Percentiles rank a stretch among this genome's conserved stretches.
These are phyloP conservation scores for Colletotrichum sp. DNA, from an alignment of 2,329 filamentous ascomycete species.

Conservation along the genomic window DNA sequence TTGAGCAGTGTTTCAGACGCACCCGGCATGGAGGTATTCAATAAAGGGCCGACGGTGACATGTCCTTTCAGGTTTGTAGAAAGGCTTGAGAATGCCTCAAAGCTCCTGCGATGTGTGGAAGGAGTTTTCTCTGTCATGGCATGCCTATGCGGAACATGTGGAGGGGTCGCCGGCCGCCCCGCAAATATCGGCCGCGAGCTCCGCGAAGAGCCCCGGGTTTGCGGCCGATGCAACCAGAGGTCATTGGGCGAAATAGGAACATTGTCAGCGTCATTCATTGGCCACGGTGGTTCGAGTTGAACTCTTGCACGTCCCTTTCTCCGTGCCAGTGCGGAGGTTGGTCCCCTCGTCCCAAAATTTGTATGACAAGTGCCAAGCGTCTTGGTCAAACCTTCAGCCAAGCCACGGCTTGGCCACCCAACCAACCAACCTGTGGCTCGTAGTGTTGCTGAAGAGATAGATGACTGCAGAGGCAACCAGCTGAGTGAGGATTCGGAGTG, in stretches of 20 bases:
- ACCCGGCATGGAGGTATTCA: too few species aligned
- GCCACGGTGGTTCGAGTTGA: rapidly evolving
- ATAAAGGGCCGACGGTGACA: too few species aligned
- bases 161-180: neutral
- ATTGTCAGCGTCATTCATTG: neutral
- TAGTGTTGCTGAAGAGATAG: neutral
- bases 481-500: neutral
- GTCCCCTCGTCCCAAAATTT: neutral
- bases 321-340: neutral
- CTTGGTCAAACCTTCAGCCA: neutral
- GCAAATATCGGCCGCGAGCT: neutral
- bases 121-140: too few species aligned
- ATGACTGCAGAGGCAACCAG: neutral
- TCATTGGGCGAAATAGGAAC: neutral
- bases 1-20: too few species aligned
- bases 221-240: neutral
- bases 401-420: neutral
- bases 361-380: neutral
- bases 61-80: too few species aligned
- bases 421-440: neutral
- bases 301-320: neutral
- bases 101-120: too few species aligned
- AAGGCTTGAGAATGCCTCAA: too few species aligned
- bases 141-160: neutral
- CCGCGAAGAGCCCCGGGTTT: neutral